These are phyloP conservation scores for Clavaria fumosa DNA, from an alignment of 768 basidiomycete species.

Conservation along the genomic window DNA sequence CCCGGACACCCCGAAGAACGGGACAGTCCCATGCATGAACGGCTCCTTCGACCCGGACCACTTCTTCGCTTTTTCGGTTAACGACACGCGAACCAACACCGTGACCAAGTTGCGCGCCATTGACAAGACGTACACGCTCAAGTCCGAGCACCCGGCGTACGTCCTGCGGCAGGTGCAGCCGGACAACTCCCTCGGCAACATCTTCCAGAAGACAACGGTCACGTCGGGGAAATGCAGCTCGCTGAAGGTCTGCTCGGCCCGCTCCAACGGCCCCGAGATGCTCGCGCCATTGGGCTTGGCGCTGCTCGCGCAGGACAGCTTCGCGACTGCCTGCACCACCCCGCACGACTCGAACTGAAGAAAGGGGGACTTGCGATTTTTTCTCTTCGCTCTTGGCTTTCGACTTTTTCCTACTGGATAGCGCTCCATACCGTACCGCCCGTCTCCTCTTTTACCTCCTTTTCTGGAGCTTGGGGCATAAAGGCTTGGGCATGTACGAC, in stretches of 20 bases:
- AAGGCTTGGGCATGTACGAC: too few relatives aligned
- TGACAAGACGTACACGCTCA: neutral
- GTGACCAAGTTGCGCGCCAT: neutral
- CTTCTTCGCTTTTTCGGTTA: neutral
- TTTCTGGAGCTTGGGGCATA: too few relatives aligned
- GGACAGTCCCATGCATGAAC: neutral
- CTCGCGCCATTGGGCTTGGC: neutral
- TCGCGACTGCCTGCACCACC: neutral
- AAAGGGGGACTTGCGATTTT: too few relatives aligned
- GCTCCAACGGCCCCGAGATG: neutral
- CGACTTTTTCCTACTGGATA: too few relatives aligned
- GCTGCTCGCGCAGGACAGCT: neutral
- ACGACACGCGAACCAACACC: neutral
- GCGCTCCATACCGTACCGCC: too few relatives aligned
- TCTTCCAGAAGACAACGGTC: neutral
- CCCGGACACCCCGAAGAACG: neutral
- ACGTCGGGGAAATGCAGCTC: neutral
- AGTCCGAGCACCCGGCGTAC: neutral
- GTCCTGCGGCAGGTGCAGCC: neutral
- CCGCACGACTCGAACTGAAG: too few relatives aligned
- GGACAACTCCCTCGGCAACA: neutral
- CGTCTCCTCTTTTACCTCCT: too few relatives aligned
- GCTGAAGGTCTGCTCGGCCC: neutral
- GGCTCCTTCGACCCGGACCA: neutral
- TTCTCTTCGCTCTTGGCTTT: too few relatives aligned